These are phyloP conservation scores for Ophiocordyceps unilateralis DNA, from an alignment of 2,329 filamentous ascomycete species.

Conservation along the genomic window DNA sequence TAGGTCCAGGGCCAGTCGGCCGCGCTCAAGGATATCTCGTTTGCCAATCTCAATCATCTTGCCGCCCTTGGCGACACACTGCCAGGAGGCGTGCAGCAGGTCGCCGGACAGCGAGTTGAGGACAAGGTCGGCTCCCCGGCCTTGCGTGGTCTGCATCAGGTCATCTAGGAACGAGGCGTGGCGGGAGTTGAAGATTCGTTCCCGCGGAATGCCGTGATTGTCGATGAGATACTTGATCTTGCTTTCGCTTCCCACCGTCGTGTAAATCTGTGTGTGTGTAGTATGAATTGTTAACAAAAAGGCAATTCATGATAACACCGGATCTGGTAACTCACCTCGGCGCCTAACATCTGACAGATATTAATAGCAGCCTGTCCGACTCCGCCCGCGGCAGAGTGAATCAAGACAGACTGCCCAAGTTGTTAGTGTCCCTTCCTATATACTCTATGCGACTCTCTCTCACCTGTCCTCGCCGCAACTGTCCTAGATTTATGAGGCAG, in stretches of 20 bases:
- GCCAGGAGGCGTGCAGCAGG: conserved; percentile 14
- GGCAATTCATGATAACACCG: background rate
- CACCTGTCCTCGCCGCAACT: conserved; percentile 4
- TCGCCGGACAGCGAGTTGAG: conserved; percentile 18
- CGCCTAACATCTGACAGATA: conserved; percentile 9
- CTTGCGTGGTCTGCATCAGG: conserved; percentile 10
- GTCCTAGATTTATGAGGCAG: conserved; percentile 2
- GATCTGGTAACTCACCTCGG: conserved; percentile 3
- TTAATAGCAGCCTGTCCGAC: conserved; percentile 14
- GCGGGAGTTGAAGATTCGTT: conserved; percentile 17
- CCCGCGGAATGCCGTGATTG: conserved; percentile 6
- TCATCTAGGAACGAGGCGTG: conserved; percentile 12
- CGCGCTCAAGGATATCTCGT: conserved; percentile 17
- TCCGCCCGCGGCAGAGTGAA: conserved; percentile 14
- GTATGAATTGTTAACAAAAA: background rate
- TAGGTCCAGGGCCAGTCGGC: conserved; percentile 22
- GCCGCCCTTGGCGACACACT: conserved; percentile 17
- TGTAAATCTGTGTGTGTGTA: conserved; percentile 2
- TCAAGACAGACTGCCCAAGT: conserved; percentile 10
- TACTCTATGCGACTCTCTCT: background rate
- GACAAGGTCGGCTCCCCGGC: conserved; percentile 18
- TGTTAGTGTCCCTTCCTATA: background rate
- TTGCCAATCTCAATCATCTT: conserved; percentile 17
- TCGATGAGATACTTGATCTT: conserved; percentile 12
- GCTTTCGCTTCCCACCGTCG: conserved; percentile 11